phyloP scores from a whole-genome alignment of 164 flowering plant genomes.

The Piper longum region DNA sequence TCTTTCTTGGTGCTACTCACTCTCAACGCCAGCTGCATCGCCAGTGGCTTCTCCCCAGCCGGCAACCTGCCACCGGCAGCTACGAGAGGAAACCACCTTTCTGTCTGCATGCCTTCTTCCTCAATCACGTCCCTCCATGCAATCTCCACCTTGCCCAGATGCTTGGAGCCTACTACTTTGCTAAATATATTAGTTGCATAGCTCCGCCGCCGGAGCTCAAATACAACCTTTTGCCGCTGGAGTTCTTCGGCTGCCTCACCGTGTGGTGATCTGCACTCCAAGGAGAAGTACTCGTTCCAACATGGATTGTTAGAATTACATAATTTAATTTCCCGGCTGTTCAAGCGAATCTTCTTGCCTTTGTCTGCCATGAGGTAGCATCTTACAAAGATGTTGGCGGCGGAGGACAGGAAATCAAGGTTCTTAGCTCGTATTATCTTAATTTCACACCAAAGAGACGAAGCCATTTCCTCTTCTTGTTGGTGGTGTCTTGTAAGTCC shows the following conservation, averaged over 20 bases:
- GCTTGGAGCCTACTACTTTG: slow-evolving; percentile 21
- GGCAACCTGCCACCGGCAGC: not conserved
- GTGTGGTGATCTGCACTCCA: slow-evolving; percentile 36
- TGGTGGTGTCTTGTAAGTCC: not conserved
- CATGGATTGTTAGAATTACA: slow-evolving; percentile 5
- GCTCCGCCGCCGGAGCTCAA: slow-evolving; percentile 52
- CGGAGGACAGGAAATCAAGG: slow-evolving; percentile 14
- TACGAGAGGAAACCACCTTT: slow-evolving; percentile 25
- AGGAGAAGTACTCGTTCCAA: slow-evolving; percentile 40
- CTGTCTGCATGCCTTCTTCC: slow-evolving; percentile 26
- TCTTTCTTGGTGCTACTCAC: not conserved
- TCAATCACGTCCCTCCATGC: slow-evolving; percentile 43
- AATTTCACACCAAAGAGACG: slow-evolving; percentile 24
- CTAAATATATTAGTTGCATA: slow-evolving; percentile 14
- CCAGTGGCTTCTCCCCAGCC: slow-evolving; percentile 12
- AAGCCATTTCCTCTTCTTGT: not conserved
- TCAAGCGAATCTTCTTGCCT: slow-evolving; percentile 25
- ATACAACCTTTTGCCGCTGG: slow-evolving; percentile 26
- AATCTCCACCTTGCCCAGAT: slow-evolving; percentile 44
- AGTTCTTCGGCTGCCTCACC: slow-evolving; percentile 22
- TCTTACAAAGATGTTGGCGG: slow-evolving; percentile 34
- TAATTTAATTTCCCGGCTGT: slow-evolving; percentile 34
- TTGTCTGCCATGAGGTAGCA: slow-evolving; percentile 38
- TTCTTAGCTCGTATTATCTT: slow-evolving; percentile 46
- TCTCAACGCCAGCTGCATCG: slow-evolving; percentile 12